These are phyloP conservation scores for Apiosordaria backusii DNA, from an alignment of 495 filamentous ascomycete species.

Conservation along the genomic window DNA sequence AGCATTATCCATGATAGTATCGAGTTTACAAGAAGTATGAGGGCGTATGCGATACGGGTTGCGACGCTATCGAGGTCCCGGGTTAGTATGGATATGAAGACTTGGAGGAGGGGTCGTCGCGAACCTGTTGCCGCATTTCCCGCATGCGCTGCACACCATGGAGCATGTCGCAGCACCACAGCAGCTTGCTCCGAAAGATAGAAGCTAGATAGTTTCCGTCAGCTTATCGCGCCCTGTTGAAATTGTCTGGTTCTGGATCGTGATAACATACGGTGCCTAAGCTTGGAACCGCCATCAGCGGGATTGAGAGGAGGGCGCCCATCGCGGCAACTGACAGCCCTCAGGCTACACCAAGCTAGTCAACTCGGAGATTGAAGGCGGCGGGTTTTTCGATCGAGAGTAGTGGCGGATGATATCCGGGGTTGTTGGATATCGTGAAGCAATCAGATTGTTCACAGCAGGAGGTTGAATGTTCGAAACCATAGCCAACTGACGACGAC, in stretches of 20 bases:
- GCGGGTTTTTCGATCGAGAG: background rate
- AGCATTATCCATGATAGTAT: conserved; percentile 99
- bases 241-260: conserved; percentile 7
- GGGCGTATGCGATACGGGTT: conserved; percentile 94
- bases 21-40: conserved; percentile 93
- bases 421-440: background rate
- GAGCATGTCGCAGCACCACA: conserved; percentile 95
- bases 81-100: background rate
- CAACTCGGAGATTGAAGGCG: conserved; percentile 10
- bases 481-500: background rate
- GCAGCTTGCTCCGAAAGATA: conserved; percentile 76
- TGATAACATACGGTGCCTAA: conserved; percentile 70
- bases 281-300: conserved; percentile 82
- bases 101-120: conserved; percentile 11
- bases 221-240: background rate
- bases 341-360: background rate
- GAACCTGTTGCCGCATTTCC: conserved; percentile 93
- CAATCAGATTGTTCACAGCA: background rate
- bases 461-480: background rate
- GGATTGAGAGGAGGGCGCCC: conserved; percentile 88
- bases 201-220: conserved; percentile 48
- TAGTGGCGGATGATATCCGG: background rate
- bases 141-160: conserved; percentile 88
- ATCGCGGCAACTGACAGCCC: conserved; percentile 46
- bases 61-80: conserved; percentile 64